Base-by-base conservation (phyloP, 2,329 filamentous ascomycete species). In the Aureobasidium sp. region DNA sequence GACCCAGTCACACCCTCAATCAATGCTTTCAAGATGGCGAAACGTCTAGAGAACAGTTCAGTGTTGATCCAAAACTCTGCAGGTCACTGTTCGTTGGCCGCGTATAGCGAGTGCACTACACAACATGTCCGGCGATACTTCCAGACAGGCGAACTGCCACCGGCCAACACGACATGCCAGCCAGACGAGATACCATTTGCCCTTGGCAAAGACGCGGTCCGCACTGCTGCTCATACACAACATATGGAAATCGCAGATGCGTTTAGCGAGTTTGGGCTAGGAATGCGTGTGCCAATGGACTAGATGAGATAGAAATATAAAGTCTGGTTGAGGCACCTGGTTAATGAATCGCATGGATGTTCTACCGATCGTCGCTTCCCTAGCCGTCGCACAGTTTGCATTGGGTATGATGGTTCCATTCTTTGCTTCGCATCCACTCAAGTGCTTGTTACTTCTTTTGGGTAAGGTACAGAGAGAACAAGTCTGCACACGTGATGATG, bases 1-100 rank as follows among this genome's bases (percentile, higher is more conserved):
- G 84, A 86, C 62, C 84, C 85, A 0, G 81, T 86, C 0, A 86
- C 83, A 0, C 83, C 83, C 3, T 69, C 85, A 5, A 66, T 67
- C 48, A 76, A 77, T 44, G 81, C 78, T 1, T 72, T 78, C 16
- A 70, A 71, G 75, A 76, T 77, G 74, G 69, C 73, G 1, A 27
- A 66, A 13, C 64, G 65, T 1, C 81, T 81, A 63, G 72, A 76
- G 0, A 76, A 75, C 1, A 78, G 75, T 21, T 69, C 67, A 2
- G 69, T 81, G 10, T 68, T 83, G 4, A 68, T 76, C 29, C 77
- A 78, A 62, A 75, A 81, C 62, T 72, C 50, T 11, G 63, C 64
- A 29, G 67, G 67, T n/a, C 74, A 77, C 71, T 64, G 63, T 32
- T 63, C 62, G 39, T 62, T 51, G 32, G 29, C 27, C 16, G 49